A percentile compares a stretch with the other conserved stretches of the same genome.
These are phyloP conservation scores for Verbascum thapsus DNA, from an alignment of 257 asterid genomes.

Conservation along the genomic window DNA sequence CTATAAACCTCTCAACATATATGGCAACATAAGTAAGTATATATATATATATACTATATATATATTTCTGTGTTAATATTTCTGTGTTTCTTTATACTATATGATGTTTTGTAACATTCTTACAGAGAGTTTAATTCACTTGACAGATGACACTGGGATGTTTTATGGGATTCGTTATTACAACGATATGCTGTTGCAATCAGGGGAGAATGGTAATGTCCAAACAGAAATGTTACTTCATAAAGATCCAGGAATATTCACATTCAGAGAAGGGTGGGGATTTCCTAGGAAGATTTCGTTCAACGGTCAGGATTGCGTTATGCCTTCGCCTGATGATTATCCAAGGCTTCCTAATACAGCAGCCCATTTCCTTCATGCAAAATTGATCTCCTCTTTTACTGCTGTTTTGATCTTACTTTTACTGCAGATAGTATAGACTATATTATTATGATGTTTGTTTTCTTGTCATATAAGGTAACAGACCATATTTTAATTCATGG, in stretches of 20 bases:
- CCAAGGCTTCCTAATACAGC: constrained; percentile 62
- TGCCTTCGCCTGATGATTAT: constrained; percentile 65
- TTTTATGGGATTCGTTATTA: constrained; percentile 66
- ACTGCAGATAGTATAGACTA: neutral
- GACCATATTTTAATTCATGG: neutral
- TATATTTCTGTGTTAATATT: no score
- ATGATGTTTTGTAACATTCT: neutral
- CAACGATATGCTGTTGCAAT: constrained; percentile 73
- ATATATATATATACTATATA: no score
- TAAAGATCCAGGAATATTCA: constrained; percentile 52
- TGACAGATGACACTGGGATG: constrained; percentile 80
- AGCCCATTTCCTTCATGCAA: constrained; percentile 23
- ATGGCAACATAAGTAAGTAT: constrained; percentile 59
- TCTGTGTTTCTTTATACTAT: neutral
- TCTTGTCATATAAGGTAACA: neutral
- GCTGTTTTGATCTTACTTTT: constrained; percentile 27
- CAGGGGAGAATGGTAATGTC: constrained; percentile 67
- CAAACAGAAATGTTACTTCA: constrained; percentile 68
- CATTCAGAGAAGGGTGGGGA: constrained; percentile 73
- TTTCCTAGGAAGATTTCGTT: constrained; percentile 73
- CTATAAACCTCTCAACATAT: constrained; percentile 67
- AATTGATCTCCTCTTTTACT: neutral
- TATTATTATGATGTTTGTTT: constrained; percentile 4
- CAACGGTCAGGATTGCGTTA: constrained; percentile 74
- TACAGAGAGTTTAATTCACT: no score